These are phyloP conservation scores for Alternaria sp. DNA, from an alignment of 2,329 filamentous ascomycete genomes.

Conservation along the genomic window DNA sequence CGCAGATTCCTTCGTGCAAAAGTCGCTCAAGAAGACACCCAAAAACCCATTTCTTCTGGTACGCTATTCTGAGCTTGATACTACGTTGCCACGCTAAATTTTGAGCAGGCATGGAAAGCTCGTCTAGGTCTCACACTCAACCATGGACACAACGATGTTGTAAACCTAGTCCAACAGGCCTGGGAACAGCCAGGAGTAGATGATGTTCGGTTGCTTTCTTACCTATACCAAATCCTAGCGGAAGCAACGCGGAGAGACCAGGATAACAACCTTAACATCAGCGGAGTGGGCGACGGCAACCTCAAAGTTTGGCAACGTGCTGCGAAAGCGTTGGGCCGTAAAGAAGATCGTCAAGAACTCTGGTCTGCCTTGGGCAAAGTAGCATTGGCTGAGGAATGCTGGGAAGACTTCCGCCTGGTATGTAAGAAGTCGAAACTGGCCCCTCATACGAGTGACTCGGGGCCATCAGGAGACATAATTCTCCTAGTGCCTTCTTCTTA, in stretches of 20 bases:
- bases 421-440: slow-evolving; percentile 8
- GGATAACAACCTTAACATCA: slow-evolving; percentile 4
- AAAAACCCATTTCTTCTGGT: slow-evolving; percentile 48
- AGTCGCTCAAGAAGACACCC: slow-evolving; percentile 47
- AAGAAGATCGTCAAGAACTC: slow-evolving; percentile 33
- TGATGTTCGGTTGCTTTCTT: slow-evolving; percentile 38
- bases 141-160: slow-evolving; percentile 16
- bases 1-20: slow-evolving; percentile 43
- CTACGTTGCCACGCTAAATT: slow-evolving; percentile 3
- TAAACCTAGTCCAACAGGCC: slow-evolving; percentile 25
- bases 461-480: background rate
- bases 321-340: slow-evolving; percentile 33
- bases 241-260: slow-evolving; percentile 26
- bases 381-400: slow-evolving; percentile 43
- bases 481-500: background rate
- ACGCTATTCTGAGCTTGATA: slow-evolving; percentile 5
- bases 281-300: slow-evolving; percentile 29
- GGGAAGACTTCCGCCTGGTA: slow-evolving; percentile 48
- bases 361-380: slow-evolving; percentile 39
- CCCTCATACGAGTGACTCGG: background rate
- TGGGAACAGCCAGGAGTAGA: slow-evolving; percentile 34
- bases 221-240: slow-evolving; percentile 35
- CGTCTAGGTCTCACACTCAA: slow-evolving; percentile 34
- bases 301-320: slow-evolving; percentile 42
- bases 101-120: slow-evolving; percentile 44